Evolutionary conservation across 768 basidiomycete species (phyloP), one percentile per base, ranked within the genome.

Genomic region (Mycena haematopus): DNA sequence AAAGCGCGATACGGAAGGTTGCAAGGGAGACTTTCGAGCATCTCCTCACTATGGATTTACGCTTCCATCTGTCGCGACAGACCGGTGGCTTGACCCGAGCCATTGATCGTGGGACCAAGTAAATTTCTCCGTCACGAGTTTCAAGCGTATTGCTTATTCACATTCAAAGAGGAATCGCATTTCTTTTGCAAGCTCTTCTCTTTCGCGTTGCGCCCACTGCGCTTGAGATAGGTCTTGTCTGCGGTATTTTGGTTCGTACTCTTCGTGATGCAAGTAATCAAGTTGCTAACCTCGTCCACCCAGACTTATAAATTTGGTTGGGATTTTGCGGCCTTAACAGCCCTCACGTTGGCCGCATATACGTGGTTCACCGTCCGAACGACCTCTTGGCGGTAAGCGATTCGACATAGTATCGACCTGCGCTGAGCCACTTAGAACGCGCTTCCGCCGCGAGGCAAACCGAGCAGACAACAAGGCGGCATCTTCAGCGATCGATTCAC

Each of bases 71-170:
- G 31, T 87, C 90, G 19, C 78, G 96, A 36, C 96, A 99, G 72
- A 99, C 97, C 0, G 97, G 97, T 27, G 97, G 97, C 2, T 81
- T 99, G 47, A 98, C 95, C 2, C 80, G 97, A 45, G 97, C 97
- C 6, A 99, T 99, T 67, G 97, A 99, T 73, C 84, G 97, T 15
- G 97, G 97, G 33, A 98, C 97, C 33, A 99, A 99, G 95, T 97
- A 68, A 69, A 84, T 72, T 31, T 21, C 67, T 59, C 46, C 47
- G 46, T 45, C 19, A 35, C 13, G 22, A 38, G 1, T n/a, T 36
- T 31, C 45, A 2, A 59, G 50, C 47, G 33, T 52, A 25, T 25
- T 44, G 17, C 45, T 64, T 1, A 45, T 50, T 33, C 51, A 52
- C 42, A 49, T 52, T 58, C 31, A 25, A 33, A 98, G 95, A 76